Percentiles rank a stretch among this genome's conserved stretches.
Evolutionary conservation across 2,329 filamentous ascomycete genomes (phyloP).

Genomic region (Aspergillus flavus): DNA sequence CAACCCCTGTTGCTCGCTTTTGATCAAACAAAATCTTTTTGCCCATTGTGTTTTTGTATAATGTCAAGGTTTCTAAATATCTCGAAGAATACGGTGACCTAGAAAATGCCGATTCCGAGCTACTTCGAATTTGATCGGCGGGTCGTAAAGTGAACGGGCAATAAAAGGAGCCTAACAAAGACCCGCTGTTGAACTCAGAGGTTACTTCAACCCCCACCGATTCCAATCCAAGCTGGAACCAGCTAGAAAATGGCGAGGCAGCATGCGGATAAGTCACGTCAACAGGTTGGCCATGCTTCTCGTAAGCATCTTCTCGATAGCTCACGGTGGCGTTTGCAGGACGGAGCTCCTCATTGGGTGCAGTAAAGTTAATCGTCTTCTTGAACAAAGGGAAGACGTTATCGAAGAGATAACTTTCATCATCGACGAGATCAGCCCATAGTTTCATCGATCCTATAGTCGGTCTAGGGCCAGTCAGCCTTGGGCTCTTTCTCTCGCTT

Average conservation of each 20-base stretch:
- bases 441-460: conserved; percentile 29
- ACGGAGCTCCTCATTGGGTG: conserved; percentile 22
- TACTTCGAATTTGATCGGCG: conserved; percentile 52
- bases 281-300: conserved; percentile 37
- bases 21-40: conserved; percentile 54
- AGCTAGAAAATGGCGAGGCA: conserved; percentile 42
- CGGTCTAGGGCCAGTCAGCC: conserved; percentile 21
- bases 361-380: conserved; percentile 31
- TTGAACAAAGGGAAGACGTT: conserved; percentile 34
- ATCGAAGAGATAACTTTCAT: conserved; percentile 37
- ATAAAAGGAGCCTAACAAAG: conserved; percentile 44
- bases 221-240: conserved; percentile 40
- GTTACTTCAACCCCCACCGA: conserved; percentile 43
- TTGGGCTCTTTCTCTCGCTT: not conserved
- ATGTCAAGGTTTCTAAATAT: conserved; percentile 34
- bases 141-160: conserved; percentile 53
- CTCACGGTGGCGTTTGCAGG: conserved; percentile 25
- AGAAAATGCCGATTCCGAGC: conserved; percentile 47
- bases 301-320: conserved; percentile 34
- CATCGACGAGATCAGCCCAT: conserved; percentile 37
- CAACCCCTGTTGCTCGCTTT: conserved; percentile 49
- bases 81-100: conserved; percentile 19
- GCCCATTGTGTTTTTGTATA: conserved; percentile 50
- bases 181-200: conserved; percentile 48
- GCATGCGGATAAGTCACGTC: conserved; percentile 48